A percentile compares a stretch with the other conserved stretches of the same genome.
Evolutionary conservation across 371 early-diverging fungal species (phyloP).

Genomic region (Rhizopus arrhizus): DNA sequence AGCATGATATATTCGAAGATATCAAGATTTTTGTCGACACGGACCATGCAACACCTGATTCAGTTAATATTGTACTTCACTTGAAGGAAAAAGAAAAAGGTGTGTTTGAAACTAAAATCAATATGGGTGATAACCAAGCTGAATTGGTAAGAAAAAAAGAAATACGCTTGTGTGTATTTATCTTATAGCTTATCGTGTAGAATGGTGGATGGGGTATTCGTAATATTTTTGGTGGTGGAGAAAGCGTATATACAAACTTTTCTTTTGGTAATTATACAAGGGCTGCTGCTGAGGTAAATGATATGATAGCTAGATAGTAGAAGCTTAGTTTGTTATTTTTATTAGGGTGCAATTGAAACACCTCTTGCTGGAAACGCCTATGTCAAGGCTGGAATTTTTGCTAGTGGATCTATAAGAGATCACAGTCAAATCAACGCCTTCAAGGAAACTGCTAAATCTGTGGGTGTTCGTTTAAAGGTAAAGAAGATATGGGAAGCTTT

Average conservation of each 20-base stretch:
- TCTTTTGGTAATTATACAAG: conserved; percentile 72
- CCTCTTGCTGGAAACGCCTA: conserved; percentile 44
- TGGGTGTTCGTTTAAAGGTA: conserved; percentile 42
- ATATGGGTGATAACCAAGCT: conserved; percentile 43
- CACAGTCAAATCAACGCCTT: conserved; percentile 41
- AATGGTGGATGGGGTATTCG: conserved; percentile 62
- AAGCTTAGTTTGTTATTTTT: not conserved
- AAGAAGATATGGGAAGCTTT: not conserved
- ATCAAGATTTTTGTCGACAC: conserved; percentile 71
- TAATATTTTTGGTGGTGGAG: conserved; percentile 87
- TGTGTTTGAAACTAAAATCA: conserved; percentile 34
- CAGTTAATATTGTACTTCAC: conserved; percentile 63
- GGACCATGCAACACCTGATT: conserved; percentile 43
- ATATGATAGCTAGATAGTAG: not conserved
- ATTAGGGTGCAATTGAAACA: conserved; percentile 29
- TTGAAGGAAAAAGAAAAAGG: conserved; percentile 53
- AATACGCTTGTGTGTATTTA: too few species aligned
- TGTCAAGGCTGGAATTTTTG: conserved; percentile 38
- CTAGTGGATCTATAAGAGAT: conserved; percentile 44
- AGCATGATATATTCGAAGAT: conserved; percentile 77
- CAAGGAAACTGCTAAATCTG: conserved; percentile 30
- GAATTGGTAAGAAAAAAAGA: conserved; percentile 37
- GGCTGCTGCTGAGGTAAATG: conserved; percentile 65
- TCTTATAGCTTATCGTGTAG: conserved; percentile 24
- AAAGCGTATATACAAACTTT: conserved; percentile 65